Percentiles rank a stretch among this genome's conserved stretches.
Conservation (phyloP, 2,329 filamentous ascomycete species). For the Apiospora kogelbergensis region DNA sequence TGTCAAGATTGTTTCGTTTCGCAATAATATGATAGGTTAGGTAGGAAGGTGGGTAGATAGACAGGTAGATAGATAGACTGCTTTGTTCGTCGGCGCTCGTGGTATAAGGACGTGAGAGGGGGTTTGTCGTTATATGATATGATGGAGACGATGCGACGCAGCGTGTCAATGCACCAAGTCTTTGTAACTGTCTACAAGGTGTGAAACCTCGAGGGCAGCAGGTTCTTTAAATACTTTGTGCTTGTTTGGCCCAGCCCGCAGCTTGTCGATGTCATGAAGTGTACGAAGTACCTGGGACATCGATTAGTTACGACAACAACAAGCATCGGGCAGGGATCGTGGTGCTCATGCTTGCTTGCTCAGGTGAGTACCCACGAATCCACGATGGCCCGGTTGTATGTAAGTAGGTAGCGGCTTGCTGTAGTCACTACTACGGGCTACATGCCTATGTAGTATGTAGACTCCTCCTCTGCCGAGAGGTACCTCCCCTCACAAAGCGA, state of each 20-base stretch:
- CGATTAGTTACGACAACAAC: conserved; percentile 16
- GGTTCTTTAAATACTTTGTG: conserved; percentile 6
- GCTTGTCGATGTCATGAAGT: conserved; percentile 7
- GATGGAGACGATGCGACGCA: background rate
- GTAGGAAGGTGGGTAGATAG: background rate
- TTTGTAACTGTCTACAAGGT: background rate
- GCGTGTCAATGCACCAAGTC: background rate
- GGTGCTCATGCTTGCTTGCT: conserved; percentile 9
- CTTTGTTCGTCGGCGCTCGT: background rate
- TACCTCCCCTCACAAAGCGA: background rate
- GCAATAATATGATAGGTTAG: background rate
- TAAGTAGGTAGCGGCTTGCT: conserved; percentile 1
- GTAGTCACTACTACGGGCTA: too few species aligned
- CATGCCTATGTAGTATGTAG: background rate
- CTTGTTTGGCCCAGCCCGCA: background rate
- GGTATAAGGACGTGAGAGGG: background rate
- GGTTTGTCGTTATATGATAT: background rate
- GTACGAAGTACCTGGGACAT: conserved; percentile 11
- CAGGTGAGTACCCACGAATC: conserved; percentile 15
- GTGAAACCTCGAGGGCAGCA: conserved; percentile 7
- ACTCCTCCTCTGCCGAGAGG: background rate
- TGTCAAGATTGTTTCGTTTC: background rate
- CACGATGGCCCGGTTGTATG: conserved; percentile 1
- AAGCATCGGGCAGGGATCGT: conserved; percentile 14
- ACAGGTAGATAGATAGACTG: background rate